Evolutionary conservation across 306 rosid genomes (phyloP).

Genomic region (Ormosia semicastrata): DNA sequence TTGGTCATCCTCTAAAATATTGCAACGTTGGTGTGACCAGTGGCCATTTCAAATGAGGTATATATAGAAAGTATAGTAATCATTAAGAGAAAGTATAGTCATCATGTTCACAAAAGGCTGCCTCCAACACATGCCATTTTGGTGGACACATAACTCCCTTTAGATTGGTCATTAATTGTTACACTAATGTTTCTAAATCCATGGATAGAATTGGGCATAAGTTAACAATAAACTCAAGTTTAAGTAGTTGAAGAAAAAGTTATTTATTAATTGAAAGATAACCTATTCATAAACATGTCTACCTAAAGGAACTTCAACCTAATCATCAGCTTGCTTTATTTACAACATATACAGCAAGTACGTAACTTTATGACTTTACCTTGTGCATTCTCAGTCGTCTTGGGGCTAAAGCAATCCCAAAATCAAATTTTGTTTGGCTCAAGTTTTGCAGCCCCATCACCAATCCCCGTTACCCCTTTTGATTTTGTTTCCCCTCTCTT

Average conservation of each 20-base stretch:
- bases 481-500: background rate
- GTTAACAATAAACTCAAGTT: background rate
- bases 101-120: constrained; percentile 33
- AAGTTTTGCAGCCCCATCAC: constrained; percentile 3
- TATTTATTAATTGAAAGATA: background rate
- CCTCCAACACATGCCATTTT: constrained; percentile 34
- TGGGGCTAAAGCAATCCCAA: constrained; percentile 42
- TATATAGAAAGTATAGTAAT: constrained; percentile 11
- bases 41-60: constrained; percentile 15
- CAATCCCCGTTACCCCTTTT: background rate
- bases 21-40: background rate
- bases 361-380: constrained; percentile 27
- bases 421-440: constrained; percentile 20
- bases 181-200: constrained; percentile 6
- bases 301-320: constrained; percentile 33
- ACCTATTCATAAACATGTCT: constrained; percentile 15
- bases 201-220: constrained; percentile 2
- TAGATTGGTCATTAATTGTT: constrained; percentile 3
- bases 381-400: constrained; percentile 24
- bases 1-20: constrained; percentile 20
- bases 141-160: background rate
- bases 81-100: constrained; percentile 19
- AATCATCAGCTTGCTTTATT: constrained; percentile 34
- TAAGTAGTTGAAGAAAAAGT: background rate
- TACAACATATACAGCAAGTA: background rate